Evolutionary conservation across 805 yeast genomes (phyloP).

Genomic region (Metschnikowia continentalis): DNA sequence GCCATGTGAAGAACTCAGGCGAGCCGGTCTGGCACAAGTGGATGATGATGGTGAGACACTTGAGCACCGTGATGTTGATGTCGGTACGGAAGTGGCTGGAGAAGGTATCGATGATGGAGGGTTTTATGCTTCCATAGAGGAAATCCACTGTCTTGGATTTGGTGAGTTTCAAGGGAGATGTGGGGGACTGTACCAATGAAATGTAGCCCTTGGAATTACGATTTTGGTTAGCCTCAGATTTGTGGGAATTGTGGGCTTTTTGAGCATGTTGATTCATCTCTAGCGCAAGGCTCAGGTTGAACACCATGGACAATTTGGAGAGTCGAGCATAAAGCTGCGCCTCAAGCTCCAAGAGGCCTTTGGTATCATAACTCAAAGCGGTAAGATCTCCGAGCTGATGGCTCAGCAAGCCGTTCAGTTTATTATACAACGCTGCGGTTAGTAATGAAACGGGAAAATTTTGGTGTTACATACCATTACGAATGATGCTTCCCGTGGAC

Average conservation of each 20-base stretch:
- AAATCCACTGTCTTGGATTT: background rate
- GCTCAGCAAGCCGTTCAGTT: conserved; percentile 54
- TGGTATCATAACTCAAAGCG: conserved; percentile 38
- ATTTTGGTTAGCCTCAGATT: background rate
- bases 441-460: background rate
- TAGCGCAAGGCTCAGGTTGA: background rate
- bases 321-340: background rate
- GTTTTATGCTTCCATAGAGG: background rate
- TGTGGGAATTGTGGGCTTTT: background rate
- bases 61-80: conserved; percentile 27
- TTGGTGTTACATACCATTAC: conserved; percentile 12
- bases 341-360: conserved; percentile 5
- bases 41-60: conserved; percentile 49
- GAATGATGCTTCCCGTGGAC: conserved; percentile 2
- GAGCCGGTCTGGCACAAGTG: conserved; percentile 55
- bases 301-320: background rate
- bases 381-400: conserved; percentile 51
- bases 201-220: no score
- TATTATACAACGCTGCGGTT: conserved; percentile 47
- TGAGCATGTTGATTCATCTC: no score
- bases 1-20: conserved; percentile 45
- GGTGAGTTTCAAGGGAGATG: background rate
- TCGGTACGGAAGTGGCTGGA: conserved; percentile 2
- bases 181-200: background rate
- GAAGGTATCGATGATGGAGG: conserved; percentile 5